Conservation (phyloP, 2,329 filamentous ascomycete genomes). For the Botrytis byssoidea region DNA sequence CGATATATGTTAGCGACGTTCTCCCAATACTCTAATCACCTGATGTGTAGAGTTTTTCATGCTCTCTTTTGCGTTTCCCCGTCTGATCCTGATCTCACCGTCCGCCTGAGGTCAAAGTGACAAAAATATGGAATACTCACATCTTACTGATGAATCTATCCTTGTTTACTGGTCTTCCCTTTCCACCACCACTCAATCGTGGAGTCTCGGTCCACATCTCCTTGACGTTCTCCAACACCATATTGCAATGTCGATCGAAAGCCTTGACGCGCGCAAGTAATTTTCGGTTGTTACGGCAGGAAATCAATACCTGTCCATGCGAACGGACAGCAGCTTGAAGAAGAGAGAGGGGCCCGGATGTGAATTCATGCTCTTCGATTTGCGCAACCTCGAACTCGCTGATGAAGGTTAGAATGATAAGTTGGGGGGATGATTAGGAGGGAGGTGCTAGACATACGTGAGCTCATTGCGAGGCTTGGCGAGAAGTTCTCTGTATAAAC, state of each 20-base stretch:
- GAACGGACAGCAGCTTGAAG: conserved; percentile 94
- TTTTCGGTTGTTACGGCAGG: conserved; percentile 97
- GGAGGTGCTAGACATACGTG: conserved; percentile 61
- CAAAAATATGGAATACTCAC: conserved; percentile 50
- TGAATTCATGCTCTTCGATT: conserved; percentile 76
- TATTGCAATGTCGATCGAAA: conserved; percentile 98
- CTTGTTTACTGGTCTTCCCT: conserved; percentile 91
- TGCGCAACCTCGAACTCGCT: conserved; percentile 91
- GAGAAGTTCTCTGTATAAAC: conserved; percentile 69
- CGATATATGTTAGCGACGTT: not conserved
- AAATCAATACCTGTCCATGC: conserved; percentile 94
- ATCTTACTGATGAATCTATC: conserved; percentile 98
- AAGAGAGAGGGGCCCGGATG: conserved; percentile 80
- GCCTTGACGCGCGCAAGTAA: conserved; percentile 95
- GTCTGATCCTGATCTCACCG: not conserved
- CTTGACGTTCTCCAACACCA: conserved; percentile 96
- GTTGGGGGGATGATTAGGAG: conserved; percentile 25
- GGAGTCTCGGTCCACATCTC: conserved; percentile 99
- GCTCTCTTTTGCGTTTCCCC: not conserved
- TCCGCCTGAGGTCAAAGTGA: not conserved
- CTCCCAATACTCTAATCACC: no score
- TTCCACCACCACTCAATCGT: conserved; percentile 77
- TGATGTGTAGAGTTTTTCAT: not conserved
- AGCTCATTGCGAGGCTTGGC: conserved; percentile 86
- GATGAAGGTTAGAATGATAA: conserved; percentile 30